Base-by-base conservation (phyloP, 148 eudicot species). In the Silene conica region DNA sequence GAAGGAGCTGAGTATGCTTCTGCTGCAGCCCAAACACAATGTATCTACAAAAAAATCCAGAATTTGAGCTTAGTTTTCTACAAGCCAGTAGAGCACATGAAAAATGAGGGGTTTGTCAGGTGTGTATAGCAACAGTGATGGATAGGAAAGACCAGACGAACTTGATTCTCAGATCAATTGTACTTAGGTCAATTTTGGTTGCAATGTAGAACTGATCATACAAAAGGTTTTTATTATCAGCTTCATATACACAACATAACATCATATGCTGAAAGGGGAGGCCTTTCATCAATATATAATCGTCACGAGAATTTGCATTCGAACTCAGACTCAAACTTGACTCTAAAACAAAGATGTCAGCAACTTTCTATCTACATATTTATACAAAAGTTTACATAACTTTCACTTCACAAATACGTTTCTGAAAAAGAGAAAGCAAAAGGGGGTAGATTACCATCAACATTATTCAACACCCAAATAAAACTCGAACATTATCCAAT, bases 1-100 rank as follows among this genome's bases (percentile, higher is more conserved):
- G 97, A 92, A 59, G 98, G 98, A 21, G 97, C 98, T 34, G 98
- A 95, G 84, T 95, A 95, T 60, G 98, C 98, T 82, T 95, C 98
- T 63, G 98, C 93, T 61, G 98, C 97, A 31, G 98, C 98, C 97
- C 98, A 95, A 74, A 95, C 98, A 87, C 96, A 92, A 75, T 95
- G 97, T 57, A 95, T 96, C 97, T 95, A 76, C 82, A 83, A 69
- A 28, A 41, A 75, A 72, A 13, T 31, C 6, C 12, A 63, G 61
- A 5, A 8, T 63, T 26, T 50, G 46, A 34, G 67, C 34, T 71
- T 26, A 65, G 50, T 57, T 41, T 6, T 28, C 56, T 43, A 57
- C 18, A 14, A 58, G 45, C 21, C 41, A 58, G 58, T 41, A 59
- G 10, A 20, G 38, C 9, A 34, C 28, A 1, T 50, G 20, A 20